phyloP scores from a whole-genome alignment of 1,284 basidiomycete species.

The Marasmius sp. region DNA sequence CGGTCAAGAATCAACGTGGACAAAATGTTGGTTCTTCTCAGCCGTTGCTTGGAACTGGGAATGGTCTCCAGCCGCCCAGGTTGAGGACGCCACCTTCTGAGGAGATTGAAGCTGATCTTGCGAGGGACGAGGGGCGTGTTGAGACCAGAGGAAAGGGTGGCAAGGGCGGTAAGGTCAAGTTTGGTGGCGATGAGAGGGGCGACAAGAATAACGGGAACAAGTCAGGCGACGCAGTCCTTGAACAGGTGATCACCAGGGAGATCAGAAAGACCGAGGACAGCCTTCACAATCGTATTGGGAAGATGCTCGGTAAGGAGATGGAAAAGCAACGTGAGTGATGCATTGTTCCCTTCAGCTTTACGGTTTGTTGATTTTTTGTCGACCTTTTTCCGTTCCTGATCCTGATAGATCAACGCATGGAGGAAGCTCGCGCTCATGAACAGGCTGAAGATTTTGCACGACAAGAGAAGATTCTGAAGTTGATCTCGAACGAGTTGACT shows the following conservation, averaged over 20 bases:
- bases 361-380: constrained; percentile 1
- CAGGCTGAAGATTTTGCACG: constrained; percentile 76
- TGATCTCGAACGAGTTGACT: constrained; percentile 81
- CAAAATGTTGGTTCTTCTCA: neutral
- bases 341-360: constrained; percentile 5
- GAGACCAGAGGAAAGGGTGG: constrained; percentile 39
- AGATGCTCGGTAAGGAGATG: constrained; percentile 78
- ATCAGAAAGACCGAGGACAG: constrained; percentile 80
- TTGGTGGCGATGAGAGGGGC: constrained; percentile 51
- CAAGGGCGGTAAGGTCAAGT: constrained; percentile 57
- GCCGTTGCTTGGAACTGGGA: constrained; percentile 21
- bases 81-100: constrained; percentile 70
- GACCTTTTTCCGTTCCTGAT: neutral
- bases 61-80: constrained; percentile 36
- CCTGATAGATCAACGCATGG: constrained; percentile 69
- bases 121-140: constrained; percentile 55
- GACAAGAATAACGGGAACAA: constrained; percentile 42
- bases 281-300: constrained; percentile 68
- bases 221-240: constrained; percentile 39
- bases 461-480: constrained; percentile 83
- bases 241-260: constrained; percentile 62
- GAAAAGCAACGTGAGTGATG: constrained; percentile 72
- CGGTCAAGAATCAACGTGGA: neutral
- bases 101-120: constrained; percentile 64
- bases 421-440: constrained; percentile 73